Conservation (phyloP, 768 basidiomycete species). For the Glaciozyma martinii region DNA sequence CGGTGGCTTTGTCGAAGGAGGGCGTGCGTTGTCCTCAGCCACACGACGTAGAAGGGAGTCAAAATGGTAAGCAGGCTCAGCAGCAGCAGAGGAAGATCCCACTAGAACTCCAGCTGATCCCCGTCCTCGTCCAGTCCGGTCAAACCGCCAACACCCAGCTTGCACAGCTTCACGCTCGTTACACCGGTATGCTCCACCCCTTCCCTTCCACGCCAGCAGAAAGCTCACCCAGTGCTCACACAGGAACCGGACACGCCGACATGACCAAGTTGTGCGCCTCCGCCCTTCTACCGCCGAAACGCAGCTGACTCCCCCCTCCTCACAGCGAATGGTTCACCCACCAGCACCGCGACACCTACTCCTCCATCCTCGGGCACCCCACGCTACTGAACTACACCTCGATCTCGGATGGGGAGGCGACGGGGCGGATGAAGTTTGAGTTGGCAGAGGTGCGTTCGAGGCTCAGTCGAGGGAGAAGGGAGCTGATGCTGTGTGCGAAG, state of each 20-base stretch:
- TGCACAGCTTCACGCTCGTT: slow-evolving; percentile 52
- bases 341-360: slow-evolving; percentile 89
- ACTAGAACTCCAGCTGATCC: background rate
- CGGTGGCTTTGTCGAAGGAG: too few relatives aligned
- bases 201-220: background rate
- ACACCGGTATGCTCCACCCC: slow-evolving; percentile 43
- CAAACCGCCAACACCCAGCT: slow-evolving; percentile 95
- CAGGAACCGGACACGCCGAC: slow-evolving; percentile 95
- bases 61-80: background rate
- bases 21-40: slow-evolving; percentile 59
- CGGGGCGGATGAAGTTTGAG: slow-evolving; percentile 81
- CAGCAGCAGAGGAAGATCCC: background rate
- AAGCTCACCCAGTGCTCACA: background rate
- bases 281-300: background rate
- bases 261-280: slow-evolving; percentile 81
- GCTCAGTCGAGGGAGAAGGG: background rate
- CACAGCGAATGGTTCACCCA: slow-evolving; percentile 92
- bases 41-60: background rate
- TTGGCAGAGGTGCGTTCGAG: slow-evolving; percentile 68
- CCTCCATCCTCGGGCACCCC: slow-evolving; percentile 87
- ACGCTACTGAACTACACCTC: slow-evolving; percentile 76
- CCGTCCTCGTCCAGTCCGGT: slow-evolving; percentile 45
- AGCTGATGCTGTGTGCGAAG: slow-evolving; percentile 41
- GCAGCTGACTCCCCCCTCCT: background rate
- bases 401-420: slow-evolving; percentile 88